A percentile compares a stretch with the other conserved stretches of the same genome.
Evolutionary conservation across 495 filamentous ascomycete species (phyloP).

Genomic region (Oidiodendron maius): DNA sequence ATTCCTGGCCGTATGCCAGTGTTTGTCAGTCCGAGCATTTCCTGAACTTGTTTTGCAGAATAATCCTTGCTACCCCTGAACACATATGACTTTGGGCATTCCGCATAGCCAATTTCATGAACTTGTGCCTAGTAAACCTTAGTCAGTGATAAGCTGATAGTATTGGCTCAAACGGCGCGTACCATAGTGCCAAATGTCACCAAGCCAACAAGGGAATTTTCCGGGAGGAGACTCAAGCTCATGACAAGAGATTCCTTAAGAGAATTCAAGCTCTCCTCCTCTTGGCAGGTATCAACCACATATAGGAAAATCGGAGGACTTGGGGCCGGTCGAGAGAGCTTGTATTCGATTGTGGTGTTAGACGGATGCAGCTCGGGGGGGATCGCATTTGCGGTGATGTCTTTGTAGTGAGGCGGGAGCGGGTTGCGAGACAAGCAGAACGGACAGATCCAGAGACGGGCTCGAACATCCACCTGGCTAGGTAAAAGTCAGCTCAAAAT

Average conservation of each 20-base stretch:
- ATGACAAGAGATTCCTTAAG: conserved; percentile 95
- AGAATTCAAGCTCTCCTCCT: conserved; percentile 93
- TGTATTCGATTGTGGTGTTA: conserved; percentile 97
- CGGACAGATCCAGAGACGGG: conserved; percentile 95
- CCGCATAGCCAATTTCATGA: conserved; percentile 96
- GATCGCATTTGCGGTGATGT: conserved; percentile 91
- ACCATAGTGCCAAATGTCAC: conserved; percentile 98
- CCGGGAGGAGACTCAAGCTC: conserved; percentile 91
- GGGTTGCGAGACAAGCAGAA: conserved; percentile 96
- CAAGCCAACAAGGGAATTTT: conserved; percentile 88
- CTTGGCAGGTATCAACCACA: conserved; percentile 97
- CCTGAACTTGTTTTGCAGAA: conserved; percentile 91
- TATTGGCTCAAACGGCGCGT: conserved; percentile 16
- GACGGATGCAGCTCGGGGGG: conserved; percentile 89
- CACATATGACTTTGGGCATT: conserved; percentile 99
- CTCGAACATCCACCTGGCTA: conserved; percentile 93
- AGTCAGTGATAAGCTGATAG: background rate
- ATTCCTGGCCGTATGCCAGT: conserved; percentile 70
- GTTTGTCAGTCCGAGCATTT: conserved; percentile 85
- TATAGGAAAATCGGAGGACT: conserved; percentile 96
- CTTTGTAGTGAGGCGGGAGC: conserved; percentile 96
- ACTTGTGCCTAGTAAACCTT: conserved; percentile 66
- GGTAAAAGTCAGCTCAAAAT: conserved; percentile 16
- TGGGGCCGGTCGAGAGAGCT: conserved; percentile 84
- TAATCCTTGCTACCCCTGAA: conserved; percentile 99